Base-by-base conservation (phyloP, 208 protist species). In the Acanthamoeba castellanii region DNA sequence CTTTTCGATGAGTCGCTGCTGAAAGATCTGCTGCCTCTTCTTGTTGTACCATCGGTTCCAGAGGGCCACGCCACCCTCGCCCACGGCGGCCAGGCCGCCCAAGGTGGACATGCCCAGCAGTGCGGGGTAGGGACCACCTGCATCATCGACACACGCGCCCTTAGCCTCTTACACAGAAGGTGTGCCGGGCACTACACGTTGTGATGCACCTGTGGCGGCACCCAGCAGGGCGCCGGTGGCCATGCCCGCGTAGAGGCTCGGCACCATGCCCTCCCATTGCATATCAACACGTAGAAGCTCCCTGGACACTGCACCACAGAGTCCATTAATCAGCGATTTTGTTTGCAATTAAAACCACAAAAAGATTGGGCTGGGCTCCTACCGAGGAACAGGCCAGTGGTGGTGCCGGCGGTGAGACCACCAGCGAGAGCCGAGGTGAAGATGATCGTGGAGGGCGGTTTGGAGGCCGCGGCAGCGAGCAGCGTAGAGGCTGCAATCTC, bases 241-340 rank as follows among this genome's bases (percentile, higher is more conserved):
- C 11, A 47, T 27, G 20, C 72, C 72, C 18, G 72, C 72, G 37
- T 81, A 81, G 34, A 81, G 72, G 32, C 72, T 47, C 6, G 72
- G 72, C 22, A 30, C 72, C 72, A 81, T 81, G 72, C 72, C 72
- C 11, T 81, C 72, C 72, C 72, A 81, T 30, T 81, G 72, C 72
- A 81, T 81, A 30, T 81, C 72, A 2, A 81, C 72, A 37, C 72
- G 72, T 30, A 81, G 22, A 25, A 81, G 72, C 72, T 81, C 72
- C n/a, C 72, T 25, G 3, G 72, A 34, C 25, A 22, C 72, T 81
- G 34, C n/a, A 16, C 32, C 13, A 30, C 27, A 20, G 27, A 16
- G 66, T 13, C 32, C 68, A 42, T 25, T 32, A 0, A 20, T 76
- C 27, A 42, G 2, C 8, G 27, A 32, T 16, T 32, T 3, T 76